Percentiles rank a stretch among this genome's conserved stretches.
These are phyloP conservation scores for Polymyxa betae DNA, from an alignment of 208 protist species.

Conservation along the genomic window DNA sequence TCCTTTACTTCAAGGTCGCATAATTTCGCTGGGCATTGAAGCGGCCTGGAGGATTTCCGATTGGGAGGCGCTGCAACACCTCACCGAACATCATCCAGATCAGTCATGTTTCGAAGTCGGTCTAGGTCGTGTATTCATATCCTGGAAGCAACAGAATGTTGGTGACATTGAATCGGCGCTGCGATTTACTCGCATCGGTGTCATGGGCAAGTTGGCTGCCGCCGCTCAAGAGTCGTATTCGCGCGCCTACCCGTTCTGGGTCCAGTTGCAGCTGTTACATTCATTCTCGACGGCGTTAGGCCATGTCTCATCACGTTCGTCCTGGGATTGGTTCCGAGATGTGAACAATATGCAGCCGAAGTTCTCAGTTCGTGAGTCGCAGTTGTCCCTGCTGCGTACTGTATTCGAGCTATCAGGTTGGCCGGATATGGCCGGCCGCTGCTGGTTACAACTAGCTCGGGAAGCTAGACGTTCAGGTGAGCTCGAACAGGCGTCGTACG, in stretches of 20 bases:
- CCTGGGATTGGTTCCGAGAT: neutral
- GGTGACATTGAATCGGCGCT: neutral
- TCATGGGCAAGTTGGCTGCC: conserved; percentile 19
- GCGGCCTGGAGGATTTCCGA: neutral
- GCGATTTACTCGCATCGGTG: neutral
- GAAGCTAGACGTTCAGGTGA: neutral
- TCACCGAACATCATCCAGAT: neutral
- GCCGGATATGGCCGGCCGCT: conserved; percentile 7
- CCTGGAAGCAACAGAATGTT: neutral
- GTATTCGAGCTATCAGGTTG: neutral
- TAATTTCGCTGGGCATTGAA: neutral
- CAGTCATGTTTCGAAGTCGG: neutral
- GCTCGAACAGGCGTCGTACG: conserved; percentile 19
- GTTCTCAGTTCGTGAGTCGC: conserved; percentile 22
- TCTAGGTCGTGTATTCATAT: neutral
- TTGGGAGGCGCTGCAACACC: neutral
- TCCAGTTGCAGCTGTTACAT: conserved; percentile 13
- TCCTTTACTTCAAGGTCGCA: neutral
- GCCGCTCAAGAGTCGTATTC: conserved; percentile 46
- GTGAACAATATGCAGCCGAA: neutral
- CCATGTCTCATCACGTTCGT: neutral
- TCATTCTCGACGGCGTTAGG: neutral
- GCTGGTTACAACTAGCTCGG: conserved; percentile 19
- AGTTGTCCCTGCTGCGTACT: neutral
- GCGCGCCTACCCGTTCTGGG: conserved; percentile 40